Percentiles rank a stretch among this genome's conserved stretches.
These are phyloP conservation scores for Coemansia sp. DNA, from an alignment of 192 early-diverging fungal genomes.

Conservation along the genomic window DNA sequence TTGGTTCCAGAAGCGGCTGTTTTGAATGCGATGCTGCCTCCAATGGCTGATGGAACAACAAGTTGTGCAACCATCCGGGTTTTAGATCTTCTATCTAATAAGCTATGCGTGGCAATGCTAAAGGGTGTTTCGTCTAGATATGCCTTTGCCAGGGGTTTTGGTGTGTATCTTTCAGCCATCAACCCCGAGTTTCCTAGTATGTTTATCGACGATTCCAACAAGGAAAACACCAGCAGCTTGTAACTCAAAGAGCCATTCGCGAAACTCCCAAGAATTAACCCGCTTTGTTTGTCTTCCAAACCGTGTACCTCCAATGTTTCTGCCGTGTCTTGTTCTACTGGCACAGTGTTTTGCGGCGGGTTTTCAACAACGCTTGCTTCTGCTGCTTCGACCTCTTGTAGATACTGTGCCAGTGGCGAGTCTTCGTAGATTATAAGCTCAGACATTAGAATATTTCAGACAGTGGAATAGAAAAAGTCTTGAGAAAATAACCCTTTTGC, in stretches of 20 bases:
- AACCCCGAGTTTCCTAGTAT: constrained; percentile 29
- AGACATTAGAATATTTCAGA: constrained; percentile 19
- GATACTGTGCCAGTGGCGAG: constrained; percentile 46
- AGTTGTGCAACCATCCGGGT: not conserved
- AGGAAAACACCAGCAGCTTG: not conserved
- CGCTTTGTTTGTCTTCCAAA: not conserved
- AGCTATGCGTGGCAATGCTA: not conserved
- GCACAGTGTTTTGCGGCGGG: not conserved
- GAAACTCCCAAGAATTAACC: not conserved
- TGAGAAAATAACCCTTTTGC: too few relatives aligned
- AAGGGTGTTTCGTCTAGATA: not conserved
- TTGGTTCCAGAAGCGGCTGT: not conserved
- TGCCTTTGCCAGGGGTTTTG: constrained; percentile 1
- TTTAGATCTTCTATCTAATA: not conserved
- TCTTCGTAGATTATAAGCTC: constrained; percentile 45
- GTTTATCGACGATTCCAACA: not conserved
- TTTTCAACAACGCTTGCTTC: constrained; percentile 25
- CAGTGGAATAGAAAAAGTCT: too few relatives aligned
- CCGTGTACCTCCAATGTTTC: not conserved
- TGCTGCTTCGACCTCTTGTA: constrained; percentile 26
- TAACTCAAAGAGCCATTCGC: not conserved
- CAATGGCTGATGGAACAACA: not conserved
- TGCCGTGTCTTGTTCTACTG: not conserved
- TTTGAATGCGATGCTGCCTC: not conserved
- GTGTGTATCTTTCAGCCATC: constrained; percentile 33